Evolutionary conservation across 306 rosid species (phyloP), one percentile per base, ranked within the genome.

Genomic region (Begonia fuchsioides): DNA sequence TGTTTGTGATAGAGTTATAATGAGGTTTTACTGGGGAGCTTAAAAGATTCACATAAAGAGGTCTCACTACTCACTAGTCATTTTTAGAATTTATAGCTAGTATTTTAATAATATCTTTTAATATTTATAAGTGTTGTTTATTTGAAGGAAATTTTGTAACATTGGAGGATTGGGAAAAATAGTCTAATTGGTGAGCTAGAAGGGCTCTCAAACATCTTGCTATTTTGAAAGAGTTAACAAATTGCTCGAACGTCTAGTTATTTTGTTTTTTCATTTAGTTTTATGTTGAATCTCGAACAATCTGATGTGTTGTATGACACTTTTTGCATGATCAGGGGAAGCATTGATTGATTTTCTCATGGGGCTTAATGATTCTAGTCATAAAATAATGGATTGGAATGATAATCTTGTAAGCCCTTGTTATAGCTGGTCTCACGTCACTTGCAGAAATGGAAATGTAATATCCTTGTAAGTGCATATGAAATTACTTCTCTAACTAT

Each of bases 381-480:
- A 71, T 52, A 76, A 47, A 53, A 68, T 84, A 56, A 64, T 55
- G 43, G 94, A 81, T 44, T 90, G 97, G 97, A 62, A 81, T 57
- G 1, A 47, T 53, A 9, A 63, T 72, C 43, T 84, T 9, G 97
- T 84, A 51, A 90, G 87, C 69, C 97, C 97, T 1, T 90, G 97
- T 66, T 76, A 44, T 61, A 90, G 84, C 54, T 90, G 97, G 97
- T 75, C 92, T 38, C 80, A 76, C 54, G 71, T 90, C 60, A 62
- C 76, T 53, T 90, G 97, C 50, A 69, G 73, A 67, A 70, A 72
- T 26, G 84, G 74, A 54, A 73, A 90, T 32, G 97, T 90, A 70
- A 73, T 76, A 55, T 68, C 86, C 53, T 70, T 90, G 97, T 90
- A 75, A 84, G 96, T 75, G 44, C 54, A 55, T 61, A 26, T 41